Percentiles rank a stretch among this genome's conserved stretches.
Conservation (phyloP, 2,329 filamentous ascomycete species). For the Curvularia sp. region DNA sequence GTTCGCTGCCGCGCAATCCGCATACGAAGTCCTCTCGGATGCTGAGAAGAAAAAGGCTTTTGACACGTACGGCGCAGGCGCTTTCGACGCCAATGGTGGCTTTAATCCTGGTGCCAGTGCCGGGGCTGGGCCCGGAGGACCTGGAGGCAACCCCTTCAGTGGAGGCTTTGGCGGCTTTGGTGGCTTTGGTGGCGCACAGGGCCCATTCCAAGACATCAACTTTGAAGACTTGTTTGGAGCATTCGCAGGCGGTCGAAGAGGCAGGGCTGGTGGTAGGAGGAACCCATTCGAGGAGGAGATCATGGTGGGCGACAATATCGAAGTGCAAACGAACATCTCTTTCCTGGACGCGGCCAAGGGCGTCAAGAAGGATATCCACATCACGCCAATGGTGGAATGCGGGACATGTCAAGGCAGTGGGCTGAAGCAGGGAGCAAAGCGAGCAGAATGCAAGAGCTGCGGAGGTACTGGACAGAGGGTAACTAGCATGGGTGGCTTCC, state of each 20-base stretch:
- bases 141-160: conserved; percentile 69
- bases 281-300: conserved; percentile 81
- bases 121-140: conserved; percentile 59
- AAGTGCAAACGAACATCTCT: conserved; percentile 88
- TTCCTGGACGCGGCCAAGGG: conserved; percentile 98
- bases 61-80: conserved; percentile 87
- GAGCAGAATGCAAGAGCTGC: conserved; percentile 77
- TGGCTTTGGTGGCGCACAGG: conserved; percentile 50
- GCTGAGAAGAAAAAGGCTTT: conserved; percentile 91
- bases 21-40: conserved; percentile 93
- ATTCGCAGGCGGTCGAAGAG: conserved; percentile 70
- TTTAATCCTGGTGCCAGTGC: conserved; percentile 77
- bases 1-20: conserved; percentile 89
- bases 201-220: conserved; percentile 79
- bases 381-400: conserved; percentile 82
- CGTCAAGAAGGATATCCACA: conserved; percentile 82
- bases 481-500: conserved; percentile 92
- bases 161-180: conserved; percentile 58
- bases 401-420: conserved; percentile 84
- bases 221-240: conserved; percentile 96
- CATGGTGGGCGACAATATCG: conserved; percentile 93
- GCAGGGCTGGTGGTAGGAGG: conserved; percentile 57
- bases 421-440: conserved; percentile 79
- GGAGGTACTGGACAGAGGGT: conserved; percentile 86
- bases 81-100: conserved; percentile 69